Evolutionary conservation across 2,329 filamentous ascomycete species (phyloP).

Genomic region (Aspergillus ruber): DNA sequence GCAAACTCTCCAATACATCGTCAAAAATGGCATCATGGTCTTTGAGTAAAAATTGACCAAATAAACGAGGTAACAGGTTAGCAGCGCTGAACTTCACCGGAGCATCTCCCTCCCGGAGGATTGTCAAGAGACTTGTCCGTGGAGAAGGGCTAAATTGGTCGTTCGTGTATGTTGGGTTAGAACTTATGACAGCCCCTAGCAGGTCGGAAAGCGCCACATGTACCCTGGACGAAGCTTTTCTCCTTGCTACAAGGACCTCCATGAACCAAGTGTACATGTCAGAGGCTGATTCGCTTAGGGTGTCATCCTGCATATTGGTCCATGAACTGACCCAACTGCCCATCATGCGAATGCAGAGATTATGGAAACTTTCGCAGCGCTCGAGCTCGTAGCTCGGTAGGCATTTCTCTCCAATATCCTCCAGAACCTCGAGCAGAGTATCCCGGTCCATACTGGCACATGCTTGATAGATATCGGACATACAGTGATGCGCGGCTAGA

Average conservation of each 20-base stretch:
- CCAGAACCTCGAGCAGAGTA: slow-evolving; percentile 41
- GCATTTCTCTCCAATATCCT: slow-evolving; percentile 43
- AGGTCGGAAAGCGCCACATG: slow-evolving; percentile 63
- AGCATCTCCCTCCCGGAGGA: slow-evolving; percentile 62
- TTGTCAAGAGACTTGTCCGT: slow-evolving; percentile 65
- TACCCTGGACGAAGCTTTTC: slow-evolving; percentile 62
- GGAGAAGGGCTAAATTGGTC: slow-evolving; percentile 55
- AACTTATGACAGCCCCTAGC: slow-evolving; percentile 62
- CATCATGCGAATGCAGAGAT: slow-evolving; percentile 62
- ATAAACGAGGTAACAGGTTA: slow-evolving; percentile 63
- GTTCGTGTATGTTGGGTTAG: slow-evolving; percentile 61
- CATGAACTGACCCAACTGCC: slow-evolving; percentile 58
- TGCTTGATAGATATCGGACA: slow-evolving; percentile 24
- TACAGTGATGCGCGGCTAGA: slow-evolving; percentile 26
- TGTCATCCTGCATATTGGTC: slow-evolving; percentile 50
- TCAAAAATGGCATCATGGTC: slow-evolving; percentile 78
- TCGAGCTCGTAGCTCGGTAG: slow-evolving; percentile 55
- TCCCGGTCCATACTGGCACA: slow-evolving; percentile 23
- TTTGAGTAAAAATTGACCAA: slow-evolving; percentile 73
- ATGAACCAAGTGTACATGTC: slow-evolving; percentile 78
- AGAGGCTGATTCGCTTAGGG: slow-evolving; percentile 60
- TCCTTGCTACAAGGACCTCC: slow-evolving; percentile 58
- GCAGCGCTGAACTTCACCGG: slow-evolving; percentile 71
- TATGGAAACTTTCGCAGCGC: slow-evolving; percentile 67
- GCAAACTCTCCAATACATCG: slow-evolving; percentile 75